These are phyloP conservation scores for Cardamine occulta DNA, from an alignment of 345 rosid species.

Conservation along the genomic window DNA sequence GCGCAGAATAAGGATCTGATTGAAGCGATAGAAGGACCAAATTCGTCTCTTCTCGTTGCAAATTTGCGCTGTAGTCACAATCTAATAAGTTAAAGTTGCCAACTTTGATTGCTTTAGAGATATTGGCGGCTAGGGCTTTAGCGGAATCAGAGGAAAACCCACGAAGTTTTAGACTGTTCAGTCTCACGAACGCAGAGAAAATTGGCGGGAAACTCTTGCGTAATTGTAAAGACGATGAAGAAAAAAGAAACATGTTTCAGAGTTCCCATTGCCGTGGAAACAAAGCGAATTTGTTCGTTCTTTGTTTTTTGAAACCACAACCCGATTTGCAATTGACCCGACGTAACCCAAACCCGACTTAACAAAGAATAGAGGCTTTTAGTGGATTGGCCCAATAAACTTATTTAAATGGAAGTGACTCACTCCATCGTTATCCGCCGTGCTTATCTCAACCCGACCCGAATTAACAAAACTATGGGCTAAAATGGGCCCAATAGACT, in stretches of 20 bases:
- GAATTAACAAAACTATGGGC: background rate
- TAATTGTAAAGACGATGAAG: conserved; percentile 17
- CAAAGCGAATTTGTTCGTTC: background rate
- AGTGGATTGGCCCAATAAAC: background rate
- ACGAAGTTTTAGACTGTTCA: background rate
- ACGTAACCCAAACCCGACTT: background rate
- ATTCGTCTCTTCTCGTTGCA: conserved; percentile 15
- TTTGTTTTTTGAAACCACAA: background rate
- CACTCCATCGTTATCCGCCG: conserved; percentile 10
- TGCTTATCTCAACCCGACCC: background rate
- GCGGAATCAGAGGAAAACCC: conserved; percentile 6
- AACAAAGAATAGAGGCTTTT: background rate
- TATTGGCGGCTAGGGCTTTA: conserved; percentile 11
- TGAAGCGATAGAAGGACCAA: conserved; percentile 42
- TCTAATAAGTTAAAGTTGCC: conserved; percentile 20
- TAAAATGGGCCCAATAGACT: conserved; percentile 8
- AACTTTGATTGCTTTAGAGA: conserved; percentile 35
- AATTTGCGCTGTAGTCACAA: conserved; percentile 1
- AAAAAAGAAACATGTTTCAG: conserved; percentile 16
- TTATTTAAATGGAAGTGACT: background rate
- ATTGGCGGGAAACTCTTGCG: conserved; percentile 18
- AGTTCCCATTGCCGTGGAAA: conserved; percentile 17
- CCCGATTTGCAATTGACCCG: background rate
- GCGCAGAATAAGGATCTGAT: conserved; percentile 29
- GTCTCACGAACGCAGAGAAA: background rate